Evolutionary conservation across 1,284 basidiomycete species (phyloP), one percentile per base, ranked within the genome.

Genomic region (Ceratorhiza oryzae-sativae): DNA sequence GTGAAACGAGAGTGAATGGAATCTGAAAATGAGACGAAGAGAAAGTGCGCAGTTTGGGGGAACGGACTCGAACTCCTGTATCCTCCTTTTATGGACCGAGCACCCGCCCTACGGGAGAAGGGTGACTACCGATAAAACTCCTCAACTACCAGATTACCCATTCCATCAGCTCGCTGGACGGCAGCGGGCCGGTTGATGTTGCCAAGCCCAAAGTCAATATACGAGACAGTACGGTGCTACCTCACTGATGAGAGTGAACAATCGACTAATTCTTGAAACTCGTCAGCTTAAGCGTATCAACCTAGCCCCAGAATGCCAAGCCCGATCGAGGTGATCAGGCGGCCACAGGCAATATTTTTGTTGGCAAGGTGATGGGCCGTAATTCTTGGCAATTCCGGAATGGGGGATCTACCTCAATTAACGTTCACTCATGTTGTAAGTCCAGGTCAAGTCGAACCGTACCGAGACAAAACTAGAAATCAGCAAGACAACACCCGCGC

Each of bases 31-130:
- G 48, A 67, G 23, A 30, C 23, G 25, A 51, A 60, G 45, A 71
- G 41, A 70, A 6, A 71, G 27, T 20, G 46, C 12, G 56, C 46
- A 41, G 68, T 71, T 71, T 71, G 68, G 46, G 48, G 41, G 56
- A 25, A n/a, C n/a, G n/a, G n/a, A n/a, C n/a, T n/a, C n/a, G n/a
- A n/a, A n/a, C n/a, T n/a, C n/a, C n/a, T n/a, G n/a, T n/a, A n/a
- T n/a, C 27, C n/a, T 2, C 42, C n/a, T 51, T 71, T 59, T 71
- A 71, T 71, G 60, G n/a, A 18, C 23, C 9, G 4, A 30, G 53
- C 27, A 12, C 18, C 27, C 25, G 27, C 39, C 34, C 23, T 15
- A 71, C 51, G 45, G 60, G 60, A 71, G 53, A 70, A 6, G 27
- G 36, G 36, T 27, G 36, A 39, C 27, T 23, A 12, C n/a, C n/a